Percentiles rank a stretch among this genome's conserved stretches.
Evolutionary conservation across 805 yeast genomes (phyloP).

Genomic region (Spathaspora boniae): DNA sequence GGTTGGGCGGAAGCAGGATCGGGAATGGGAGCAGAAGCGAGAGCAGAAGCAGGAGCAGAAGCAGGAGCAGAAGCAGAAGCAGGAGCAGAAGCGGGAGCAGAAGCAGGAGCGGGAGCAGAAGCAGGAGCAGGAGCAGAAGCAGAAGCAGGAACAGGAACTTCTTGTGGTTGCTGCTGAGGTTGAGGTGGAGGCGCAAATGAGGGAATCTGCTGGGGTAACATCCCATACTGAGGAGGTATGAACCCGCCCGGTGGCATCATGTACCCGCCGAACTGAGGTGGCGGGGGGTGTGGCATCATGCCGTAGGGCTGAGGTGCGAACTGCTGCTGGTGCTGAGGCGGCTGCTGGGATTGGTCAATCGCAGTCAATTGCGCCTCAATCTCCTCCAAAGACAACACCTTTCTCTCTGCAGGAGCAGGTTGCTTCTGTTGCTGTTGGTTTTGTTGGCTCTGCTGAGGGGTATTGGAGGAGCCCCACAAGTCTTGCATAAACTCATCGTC

Average conservation of each 20-base stretch:
- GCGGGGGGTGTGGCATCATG: constrained; percentile 24
- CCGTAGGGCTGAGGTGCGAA: constrained; percentile 33
- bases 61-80: too few species aligned
- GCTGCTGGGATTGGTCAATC: constrained; percentile 30
- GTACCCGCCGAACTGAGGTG: constrained; percentile 33
- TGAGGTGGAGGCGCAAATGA: constrained; percentile 11
- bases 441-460: constrained; percentile 22
- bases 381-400: constrained; percentile 72
- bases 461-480: constrained; percentile 39
- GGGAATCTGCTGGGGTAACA: constrained; percentile 22
- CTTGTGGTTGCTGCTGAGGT: constrained; percentile 12
- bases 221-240: constrained; percentile 32
- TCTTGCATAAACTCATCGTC: constrained; percentile 46
- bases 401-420: constrained; percentile 27
- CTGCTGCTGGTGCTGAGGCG: constrained; percentile 20
- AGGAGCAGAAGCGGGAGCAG: too few species aligned
- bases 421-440: constrained; percentile 15
- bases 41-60: too few species aligned
- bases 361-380: constrained; percentile 74
- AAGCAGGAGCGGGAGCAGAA: constrained; percentile 3
- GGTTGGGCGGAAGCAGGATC: too few species aligned
- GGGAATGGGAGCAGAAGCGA: constrained; percentile 5
- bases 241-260: constrained; percentile 41
- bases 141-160: constrained; percentile 5
- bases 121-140: constrained; percentile 7